These are phyloP conservation scores for Ceratocystiopsis minuta DNA, from an alignment of 2,329 filamentous ascomycete species.

Conservation along the genomic window DNA sequence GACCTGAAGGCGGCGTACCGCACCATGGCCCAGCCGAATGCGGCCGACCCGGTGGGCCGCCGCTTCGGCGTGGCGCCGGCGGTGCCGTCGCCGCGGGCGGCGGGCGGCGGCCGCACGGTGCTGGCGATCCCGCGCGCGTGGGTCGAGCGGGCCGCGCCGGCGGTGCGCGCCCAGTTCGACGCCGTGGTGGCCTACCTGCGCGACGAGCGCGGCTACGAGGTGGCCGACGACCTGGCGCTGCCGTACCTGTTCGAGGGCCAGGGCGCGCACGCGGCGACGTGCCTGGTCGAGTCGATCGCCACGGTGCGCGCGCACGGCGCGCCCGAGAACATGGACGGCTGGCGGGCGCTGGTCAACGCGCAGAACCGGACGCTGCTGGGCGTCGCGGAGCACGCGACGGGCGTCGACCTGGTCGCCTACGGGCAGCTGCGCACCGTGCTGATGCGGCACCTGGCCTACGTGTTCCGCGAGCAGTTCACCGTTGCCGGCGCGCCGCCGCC, in stretches of 20 bases:
- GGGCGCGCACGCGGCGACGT: constrained; percentile 58
- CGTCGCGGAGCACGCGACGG: constrained; percentile 44
- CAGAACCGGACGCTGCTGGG: constrained; percentile 54
- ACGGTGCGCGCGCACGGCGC: constrained; percentile 22
- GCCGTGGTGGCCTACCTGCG: constrained; percentile 40
- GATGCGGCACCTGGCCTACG: constrained; percentile 58
- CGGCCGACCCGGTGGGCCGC: constrained; percentile 38
- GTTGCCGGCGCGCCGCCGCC: constrained; percentile 51
- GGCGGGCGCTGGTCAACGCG: constrained; percentile 38
- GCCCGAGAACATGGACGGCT: constrained; percentile 24
- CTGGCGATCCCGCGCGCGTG: constrained; percentile 53
- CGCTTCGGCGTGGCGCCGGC: constrained; percentile 41
- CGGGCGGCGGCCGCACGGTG: constrained; percentile 14
- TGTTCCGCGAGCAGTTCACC: constrained; percentile 45
- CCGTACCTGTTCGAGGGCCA: constrained; percentile 55
- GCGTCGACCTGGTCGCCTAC: constrained; percentile 52
- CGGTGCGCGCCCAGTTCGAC: constrained; percentile 44
- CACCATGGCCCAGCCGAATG: constrained; percentile 56
- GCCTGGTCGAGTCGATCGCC: constrained; percentile 51
- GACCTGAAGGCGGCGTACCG: constrained; percentile 75
- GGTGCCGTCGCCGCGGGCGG: constrained; percentile 10
- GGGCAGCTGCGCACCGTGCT: constrained; percentile 56
- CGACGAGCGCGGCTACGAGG: constrained; percentile 25
- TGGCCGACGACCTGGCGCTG: constrained; percentile 45
- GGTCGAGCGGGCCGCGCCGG: constrained; percentile 49